These are phyloP conservation scores for Ceriops decandra DNA, from an alignment of 345 rosid genomes.

Conservation along the genomic window DNA sequence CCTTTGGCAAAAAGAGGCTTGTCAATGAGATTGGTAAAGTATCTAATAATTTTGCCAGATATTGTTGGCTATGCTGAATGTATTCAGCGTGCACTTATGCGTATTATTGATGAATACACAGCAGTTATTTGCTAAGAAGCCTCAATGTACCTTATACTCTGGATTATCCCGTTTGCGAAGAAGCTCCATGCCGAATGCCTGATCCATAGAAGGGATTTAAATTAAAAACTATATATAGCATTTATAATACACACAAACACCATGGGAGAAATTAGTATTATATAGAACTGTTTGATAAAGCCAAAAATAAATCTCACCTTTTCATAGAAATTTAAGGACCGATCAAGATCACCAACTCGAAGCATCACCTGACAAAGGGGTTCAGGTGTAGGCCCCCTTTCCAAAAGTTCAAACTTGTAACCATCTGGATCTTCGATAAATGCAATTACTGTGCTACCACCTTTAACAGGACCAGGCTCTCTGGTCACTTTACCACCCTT, in stretches of 20 bases:
- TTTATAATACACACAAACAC: conserved; percentile 1
- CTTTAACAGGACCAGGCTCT: conserved; percentile 94
- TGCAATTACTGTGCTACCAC: conserved; percentile 85
- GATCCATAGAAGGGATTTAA: conserved; percentile 15
- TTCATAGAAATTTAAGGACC: conserved; percentile 83
- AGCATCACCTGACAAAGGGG: conserved; percentile 99
- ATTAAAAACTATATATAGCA: conserved; percentile 3
- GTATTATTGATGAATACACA: not conserved
- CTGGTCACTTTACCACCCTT: conserved; percentile 90
- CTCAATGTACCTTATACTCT: conserved; percentile 70
- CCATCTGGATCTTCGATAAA: conserved; percentile 98
- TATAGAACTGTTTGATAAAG: conserved; percentile 3
- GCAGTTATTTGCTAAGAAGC: not conserved
- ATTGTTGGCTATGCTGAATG: not conserved
- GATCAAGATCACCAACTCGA: conserved; percentile 95
- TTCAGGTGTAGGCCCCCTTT: conserved; percentile 97
- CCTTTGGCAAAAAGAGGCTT: not conserved
- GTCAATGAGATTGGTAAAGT: no score
- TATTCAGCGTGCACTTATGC: not conserved
- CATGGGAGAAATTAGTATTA: not conserved
- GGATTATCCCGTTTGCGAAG: conserved; percentile 86
- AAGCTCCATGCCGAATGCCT: conserved; percentile 99
- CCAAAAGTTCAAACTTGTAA: conserved; percentile 92
- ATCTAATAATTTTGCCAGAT: no score
- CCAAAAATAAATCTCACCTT: conserved; percentile 46